These are phyloP conservation scores for Bryum argenteum DNA, from an alignment of 225 moss, liverwort and hornwort genomes.

Conservation along the genomic window DNA sequence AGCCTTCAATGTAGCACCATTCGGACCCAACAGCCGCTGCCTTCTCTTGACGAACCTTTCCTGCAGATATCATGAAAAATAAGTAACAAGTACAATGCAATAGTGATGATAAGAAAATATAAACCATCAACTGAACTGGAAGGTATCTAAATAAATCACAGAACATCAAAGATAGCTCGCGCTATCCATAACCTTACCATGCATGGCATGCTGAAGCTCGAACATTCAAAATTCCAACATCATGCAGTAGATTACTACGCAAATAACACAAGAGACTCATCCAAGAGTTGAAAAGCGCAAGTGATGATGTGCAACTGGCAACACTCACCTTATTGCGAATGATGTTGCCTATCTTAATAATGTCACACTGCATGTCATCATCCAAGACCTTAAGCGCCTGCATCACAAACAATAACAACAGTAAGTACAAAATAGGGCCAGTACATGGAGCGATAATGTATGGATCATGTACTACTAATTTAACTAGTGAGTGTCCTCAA, in stretches of 20 bases:
- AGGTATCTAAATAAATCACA: neutral
- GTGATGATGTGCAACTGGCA: neutral
- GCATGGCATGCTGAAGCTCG: neutral
- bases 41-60: slow-evolving; percentile 98
- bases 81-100: neutral
- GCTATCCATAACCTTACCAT: slow-evolving; percentile 9
- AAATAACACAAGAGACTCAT: neutral
- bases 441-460: too few species aligned
- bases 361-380: slow-evolving; percentile 97
- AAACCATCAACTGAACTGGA: neutral
- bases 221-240: neutral
- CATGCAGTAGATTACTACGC: neutral
- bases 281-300: neutral
- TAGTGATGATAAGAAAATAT: neutral
- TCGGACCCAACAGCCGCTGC: slow-evolving; percentile 89
- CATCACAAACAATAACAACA: slow-evolving; percentile 20
- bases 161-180: neutral
- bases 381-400: slow-evolving; percentile 94
- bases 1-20: slow-evolving; percentile 98
- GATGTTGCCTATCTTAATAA: slow-evolving; percentile 88
- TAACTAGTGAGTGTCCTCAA: too few species aligned
- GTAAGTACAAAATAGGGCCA: neutral
- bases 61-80: slow-evolving; percentile 39
- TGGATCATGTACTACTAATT: too few species aligned
- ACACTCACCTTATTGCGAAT: slow-evolving; percentile 84